Conservation (phyloP, 1,284 basidiomycete species). For the Sphaerobolus stellatus region DNA sequence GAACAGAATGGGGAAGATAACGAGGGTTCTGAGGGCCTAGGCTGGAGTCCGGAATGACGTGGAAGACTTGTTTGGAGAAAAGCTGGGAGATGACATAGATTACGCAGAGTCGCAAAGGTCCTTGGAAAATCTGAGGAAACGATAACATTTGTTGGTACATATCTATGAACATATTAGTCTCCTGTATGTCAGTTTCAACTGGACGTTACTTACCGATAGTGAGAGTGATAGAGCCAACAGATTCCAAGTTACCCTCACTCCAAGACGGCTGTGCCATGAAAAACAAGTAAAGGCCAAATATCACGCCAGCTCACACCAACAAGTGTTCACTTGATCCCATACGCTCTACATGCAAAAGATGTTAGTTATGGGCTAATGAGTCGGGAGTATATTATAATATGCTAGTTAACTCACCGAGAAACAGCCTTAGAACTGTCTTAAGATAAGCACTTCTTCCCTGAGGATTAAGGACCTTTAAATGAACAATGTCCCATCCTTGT, state of each 20-base stretch:
- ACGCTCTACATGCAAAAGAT: conserved; percentile 46
- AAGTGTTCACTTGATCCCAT: conserved; percentile 47
- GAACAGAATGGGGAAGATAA: conserved; percentile 45
- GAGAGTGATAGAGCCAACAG: conserved; percentile 50
- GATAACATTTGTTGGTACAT: conserved; percentile 45
- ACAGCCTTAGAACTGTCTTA: conserved; percentile 55
- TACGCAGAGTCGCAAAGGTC: conserved; percentile 47
- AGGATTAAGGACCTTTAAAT: conserved; percentile 66
- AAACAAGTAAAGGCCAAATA: conserved; percentile 70
- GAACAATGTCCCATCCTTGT: conserved; percentile 70
- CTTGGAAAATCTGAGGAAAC: conserved; percentile 48
- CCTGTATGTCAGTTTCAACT: neutral
- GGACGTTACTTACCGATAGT: conserved; percentile 49
- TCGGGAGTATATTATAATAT: neutral
- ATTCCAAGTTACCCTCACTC: conserved; percentile 49
- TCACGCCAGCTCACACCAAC: conserved; percentile 50
- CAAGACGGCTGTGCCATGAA: conserved; percentile 58
- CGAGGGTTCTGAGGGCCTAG: conserved; percentile 58
- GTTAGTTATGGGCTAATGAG: conserved; percentile 1
- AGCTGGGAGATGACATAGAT: conserved; percentile 49
- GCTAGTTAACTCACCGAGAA: conserved; percentile 53
- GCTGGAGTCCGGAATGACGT: conserved; percentile 54
- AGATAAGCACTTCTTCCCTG: conserved; percentile 63
- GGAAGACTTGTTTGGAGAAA: conserved; percentile 48
- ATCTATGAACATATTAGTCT: conserved; percentile 41